Base-by-base conservation (phyloP, 139 green algal genomes). In the Chlorokybus atmophyticus region DNA sequence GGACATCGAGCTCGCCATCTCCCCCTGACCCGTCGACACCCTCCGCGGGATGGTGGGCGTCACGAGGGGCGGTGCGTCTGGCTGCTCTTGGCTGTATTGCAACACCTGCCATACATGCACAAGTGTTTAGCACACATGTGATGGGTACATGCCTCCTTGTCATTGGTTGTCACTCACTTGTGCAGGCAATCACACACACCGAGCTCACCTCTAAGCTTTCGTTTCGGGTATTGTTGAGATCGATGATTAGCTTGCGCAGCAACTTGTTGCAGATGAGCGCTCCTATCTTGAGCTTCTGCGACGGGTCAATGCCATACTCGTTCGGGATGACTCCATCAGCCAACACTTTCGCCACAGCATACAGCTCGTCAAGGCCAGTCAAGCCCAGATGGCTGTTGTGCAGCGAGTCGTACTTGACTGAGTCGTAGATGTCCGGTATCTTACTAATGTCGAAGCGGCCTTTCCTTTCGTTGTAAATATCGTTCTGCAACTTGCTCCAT, bases 351-450 rank as follows among this genome's bases (percentile, higher is more conserved):
- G 27, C 68, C 2, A 92, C 73, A 60, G 73, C 29, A 63, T 85
- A 90, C 7, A 88, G 40, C 27, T 73, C 57, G 40, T 75, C 39
- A 17, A 85, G 40, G 23, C 64, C 63, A 54, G 76, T 51, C 2
- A 94, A 65, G 32, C 64, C 61, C 48, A 95, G 73, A 65, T 94
- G 79, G 17, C 39, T 38, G 65, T 96, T 97, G 81, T 97, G 90
- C 56, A 97, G 88, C 39, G 80, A 70, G 52, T 97, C 89, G 49
- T 95, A 94, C 59, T 75, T 78, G 28, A 29, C 31, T 6, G 59
- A 67, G 35, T 75, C 70, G 54, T 72, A 78, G 31, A 96, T 93
- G 73, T 98, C 90, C 0, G 89, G 88, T 6, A 95, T 75, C 75
- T 88, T 80, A 26, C 52, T 72, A 49, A 75, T 67, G 40, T 75